Conservation (phyloP, 148 eudicot genomes). For the Selenicereus undatus region DNA sequence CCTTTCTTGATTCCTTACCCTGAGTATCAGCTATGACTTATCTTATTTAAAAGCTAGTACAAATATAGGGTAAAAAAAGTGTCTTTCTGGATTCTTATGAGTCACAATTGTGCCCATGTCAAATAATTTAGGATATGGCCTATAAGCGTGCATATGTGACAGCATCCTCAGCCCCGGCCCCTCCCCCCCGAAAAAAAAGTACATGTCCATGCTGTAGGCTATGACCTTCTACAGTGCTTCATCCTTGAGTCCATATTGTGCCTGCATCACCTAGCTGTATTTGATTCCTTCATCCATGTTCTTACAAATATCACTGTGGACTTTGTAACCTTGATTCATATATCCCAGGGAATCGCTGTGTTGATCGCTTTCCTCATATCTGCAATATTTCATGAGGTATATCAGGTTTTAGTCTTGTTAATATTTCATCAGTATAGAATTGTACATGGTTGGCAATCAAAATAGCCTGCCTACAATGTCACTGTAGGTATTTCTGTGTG, state of each 20-base stretch:
- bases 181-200: too few species aligned
- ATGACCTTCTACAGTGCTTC: neutral
- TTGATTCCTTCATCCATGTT: neutral
- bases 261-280: neutral
- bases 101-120: neutral
- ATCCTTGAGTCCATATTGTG: neutral
- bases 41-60: too few species aligned
- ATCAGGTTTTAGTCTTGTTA: neutral
- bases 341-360: conserved; percentile 65
- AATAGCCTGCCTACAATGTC: too few species aligned
- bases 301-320: neutral
- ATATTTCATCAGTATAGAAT: neutral
- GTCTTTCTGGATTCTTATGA: neutral
- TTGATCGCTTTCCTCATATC: conserved; percentile 79
- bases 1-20: too few species aligned
- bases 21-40: too few species aligned
- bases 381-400: conserved; percentile 95
- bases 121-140: neutral
- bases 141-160: neutral
- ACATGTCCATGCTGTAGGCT: neutral
- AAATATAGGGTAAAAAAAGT: neutral
- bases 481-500: conserved; percentile 6
- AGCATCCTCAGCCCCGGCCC: neutral
- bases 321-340: conserved; percentile 8
- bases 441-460: too few species aligned